A percentile compares a stretch with the other conserved stretches of the same genome.
phyloP scores from a whole-genome alignment of 1,139 yeast genomes.

The Wickerhamiella pararugosa region DNA sequence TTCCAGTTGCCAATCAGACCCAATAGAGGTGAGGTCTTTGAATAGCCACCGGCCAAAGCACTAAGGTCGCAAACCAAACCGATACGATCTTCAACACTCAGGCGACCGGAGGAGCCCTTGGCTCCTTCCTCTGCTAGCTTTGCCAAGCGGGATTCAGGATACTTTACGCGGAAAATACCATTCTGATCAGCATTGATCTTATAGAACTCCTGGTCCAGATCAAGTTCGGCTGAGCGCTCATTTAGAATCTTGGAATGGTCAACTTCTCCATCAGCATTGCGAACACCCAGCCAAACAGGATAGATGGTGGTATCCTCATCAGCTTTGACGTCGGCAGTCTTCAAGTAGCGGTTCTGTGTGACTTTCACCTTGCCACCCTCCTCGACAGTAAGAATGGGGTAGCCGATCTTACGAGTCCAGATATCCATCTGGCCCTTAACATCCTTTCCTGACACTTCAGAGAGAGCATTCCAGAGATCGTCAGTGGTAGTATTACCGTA shows the following conservation, averaged over 20 bases:
- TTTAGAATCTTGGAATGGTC: constrained; percentile 48
- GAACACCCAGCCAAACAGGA: constrained; percentile 73
- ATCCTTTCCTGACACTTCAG: constrained; percentile 61
- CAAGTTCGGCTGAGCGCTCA: constrained; percentile 36
- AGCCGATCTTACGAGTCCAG: constrained; percentile 78
- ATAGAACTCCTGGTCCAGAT: constrained; percentile 37
- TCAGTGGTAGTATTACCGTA: constrained; percentile 65
- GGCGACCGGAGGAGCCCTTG: constrained; percentile 29
- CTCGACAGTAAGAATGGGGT: constrained; percentile 57
- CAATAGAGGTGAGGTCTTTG: constrained; percentile 37
- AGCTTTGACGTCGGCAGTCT: constrained; percentile 61
- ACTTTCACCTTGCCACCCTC: constrained; percentile 34
- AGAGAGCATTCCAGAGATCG: constrained; percentile 66
- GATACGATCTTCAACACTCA: constrained; percentile 38
- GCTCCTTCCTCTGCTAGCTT: constrained; percentile 60
- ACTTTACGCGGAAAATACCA: constrained; percentile 71
- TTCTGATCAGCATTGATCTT: constrained; percentile 73
- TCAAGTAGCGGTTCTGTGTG: constrained; percentile 59
- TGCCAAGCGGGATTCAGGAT: constrained; percentile 57
- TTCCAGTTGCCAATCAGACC: constrained; percentile 31
- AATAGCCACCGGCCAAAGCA: constrained; percentile 34
- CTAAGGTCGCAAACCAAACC: constrained; percentile 14
- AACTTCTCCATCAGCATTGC: constrained; percentile 39
- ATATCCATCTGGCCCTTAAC: constrained; percentile 56
- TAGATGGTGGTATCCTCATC: constrained; percentile 59